Percentiles rank a stretch among this genome's conserved stretches.
phyloP scores from a whole-genome alignment of 768 basidiomycete species.

The Coprinopsis strossmayeri region DNA sequence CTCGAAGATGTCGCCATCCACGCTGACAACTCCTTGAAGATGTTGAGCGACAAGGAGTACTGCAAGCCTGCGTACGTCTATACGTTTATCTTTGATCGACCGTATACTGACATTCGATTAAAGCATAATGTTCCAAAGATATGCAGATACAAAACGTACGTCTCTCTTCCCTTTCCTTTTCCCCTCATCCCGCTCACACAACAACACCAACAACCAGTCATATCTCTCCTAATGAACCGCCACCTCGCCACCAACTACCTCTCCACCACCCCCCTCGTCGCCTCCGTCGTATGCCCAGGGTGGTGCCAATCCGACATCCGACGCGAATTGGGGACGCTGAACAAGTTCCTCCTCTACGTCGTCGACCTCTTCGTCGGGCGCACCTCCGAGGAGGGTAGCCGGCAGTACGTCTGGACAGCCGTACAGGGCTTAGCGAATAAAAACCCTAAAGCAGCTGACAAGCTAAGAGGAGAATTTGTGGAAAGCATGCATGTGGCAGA shows the following conservation, averaged over 20 bases:
- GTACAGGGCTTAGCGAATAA: too few species aligned
- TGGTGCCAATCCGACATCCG: constrained; percentile 32
- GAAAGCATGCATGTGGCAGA: constrained; percentile 19
- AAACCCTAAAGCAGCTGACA: constrained; percentile 15
- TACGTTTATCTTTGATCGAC: background rate
- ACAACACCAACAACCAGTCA: constrained; percentile 20
- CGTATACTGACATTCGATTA: background rate
- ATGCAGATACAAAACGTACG: constrained; percentile 28
- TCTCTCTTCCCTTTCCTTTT: background rate
- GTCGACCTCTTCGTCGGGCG: constrained; percentile 27
- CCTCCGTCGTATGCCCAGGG: constrained; percentile 35
- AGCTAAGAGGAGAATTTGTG: constrained; percentile 26
- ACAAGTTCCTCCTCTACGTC: constrained; percentile 14
- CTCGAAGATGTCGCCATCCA: constrained; percentile 19
- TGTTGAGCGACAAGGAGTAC: background rate
- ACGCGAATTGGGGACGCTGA: constrained; percentile 17
- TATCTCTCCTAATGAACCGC: constrained; percentile 33
- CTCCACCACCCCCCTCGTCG: constrained; percentile 21
- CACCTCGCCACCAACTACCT: constrained; percentile 27
- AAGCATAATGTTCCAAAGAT: constrained; percentile 14
- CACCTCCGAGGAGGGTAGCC: constrained; percentile 30
- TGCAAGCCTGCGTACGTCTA: background rate
- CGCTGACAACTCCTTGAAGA: background rate
- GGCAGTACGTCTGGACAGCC: constrained; percentile 28
- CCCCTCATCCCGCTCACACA: background rate